Conservation (phyloP, 2,329 filamentous ascomycete species). For the Phoma herbarum region DNA sequence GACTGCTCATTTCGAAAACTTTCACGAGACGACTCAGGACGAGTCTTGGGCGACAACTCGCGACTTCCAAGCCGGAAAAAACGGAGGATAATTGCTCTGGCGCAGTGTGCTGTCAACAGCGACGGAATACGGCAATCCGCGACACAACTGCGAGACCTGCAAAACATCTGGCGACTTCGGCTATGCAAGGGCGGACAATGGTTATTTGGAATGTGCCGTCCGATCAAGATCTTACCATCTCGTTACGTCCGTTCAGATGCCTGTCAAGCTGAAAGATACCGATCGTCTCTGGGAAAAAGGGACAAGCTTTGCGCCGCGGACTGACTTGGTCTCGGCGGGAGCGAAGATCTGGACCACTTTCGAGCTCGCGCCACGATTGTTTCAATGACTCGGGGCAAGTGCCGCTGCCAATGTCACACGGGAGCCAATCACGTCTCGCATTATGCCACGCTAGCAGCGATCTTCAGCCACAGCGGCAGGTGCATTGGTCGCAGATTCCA, state of each 20-base stretch:
- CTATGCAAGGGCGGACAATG: constrained; percentile 10
- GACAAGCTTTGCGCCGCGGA: constrained; percentile 16
- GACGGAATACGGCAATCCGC: constrained; percentile 6
- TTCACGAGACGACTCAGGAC: constrained; percentile 13
- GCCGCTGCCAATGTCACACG: constrained; percentile 8
- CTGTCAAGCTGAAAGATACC: constrained; percentile 10
- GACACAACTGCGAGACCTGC: constrained; percentile 3
- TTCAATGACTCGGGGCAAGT: constrained; percentile 1
- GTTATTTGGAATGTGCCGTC: constrained; percentile 13
- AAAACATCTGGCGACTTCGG: constrained; percentile 1
- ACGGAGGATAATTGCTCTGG: background rate
- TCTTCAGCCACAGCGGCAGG: constrained; percentile 26
- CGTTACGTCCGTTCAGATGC: background rate
- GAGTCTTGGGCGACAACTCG: constrained; percentile 4
- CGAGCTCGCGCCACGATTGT: constrained; percentile 17
- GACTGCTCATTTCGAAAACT: constrained; percentile 15
- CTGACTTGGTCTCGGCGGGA: constrained; percentile 5
- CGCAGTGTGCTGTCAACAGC: background rate
- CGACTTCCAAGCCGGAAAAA: constrained; percentile 18
- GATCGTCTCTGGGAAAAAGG: constrained; percentile 10
- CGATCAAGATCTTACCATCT: background rate
- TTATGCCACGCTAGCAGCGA: constrained; percentile 15
- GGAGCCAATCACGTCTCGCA: constrained; percentile 6
- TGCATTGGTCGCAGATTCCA: constrained; percentile 15
- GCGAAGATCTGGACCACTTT: constrained; percentile 14